A percentile compares a stretch with the other conserved stretches of the same genome.
phyloP scores from a whole-genome alignment of 2,329 filamentous ascomycete genomes.

The Pezicula radicicola region DNA sequence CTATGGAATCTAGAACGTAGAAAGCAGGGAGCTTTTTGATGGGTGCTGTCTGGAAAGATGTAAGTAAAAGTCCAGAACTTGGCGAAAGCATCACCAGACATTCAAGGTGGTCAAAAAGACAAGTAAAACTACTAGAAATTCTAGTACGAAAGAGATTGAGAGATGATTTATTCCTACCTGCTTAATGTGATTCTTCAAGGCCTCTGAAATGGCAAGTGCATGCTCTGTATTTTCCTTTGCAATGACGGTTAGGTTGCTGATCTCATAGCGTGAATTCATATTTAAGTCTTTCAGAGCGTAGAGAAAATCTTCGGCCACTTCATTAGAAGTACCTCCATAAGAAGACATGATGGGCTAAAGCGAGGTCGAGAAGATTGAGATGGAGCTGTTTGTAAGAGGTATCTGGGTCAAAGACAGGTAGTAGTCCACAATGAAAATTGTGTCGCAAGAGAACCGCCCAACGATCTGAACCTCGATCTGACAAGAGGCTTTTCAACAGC shows the following conservation, averaged over 20 bases:
- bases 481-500: conserved; percentile 26
- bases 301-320: conserved; percentile 93
- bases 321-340: conserved; percentile 59
- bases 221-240: conserved; percentile 97
- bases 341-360: conserved; percentile 57
- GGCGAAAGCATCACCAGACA: not conserved
- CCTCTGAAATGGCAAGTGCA: conserved; percentile 87
- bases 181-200: conserved; percentile 89
- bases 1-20: conserved; percentile 96
- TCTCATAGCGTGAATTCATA: conserved; percentile 89
- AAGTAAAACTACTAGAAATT: conserved; percentile 11
- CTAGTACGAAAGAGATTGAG: conserved; percentile 21
- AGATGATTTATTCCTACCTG: conserved; percentile 62
- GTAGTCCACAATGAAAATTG: conserved; percentile 19
- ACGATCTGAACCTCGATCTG: conserved; percentile 16
- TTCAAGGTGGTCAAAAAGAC: not conserved
- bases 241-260: conserved; percentile 95
- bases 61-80: conserved; percentile 20
- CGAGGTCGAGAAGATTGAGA: conserved; percentile 17
- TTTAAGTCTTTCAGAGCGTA: conserved; percentile 89
- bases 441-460: conserved; percentile 21
- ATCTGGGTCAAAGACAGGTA: conserved; percentile 12
- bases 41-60: conserved; percentile 66
- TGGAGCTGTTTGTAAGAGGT: conserved; percentile 15
- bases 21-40: conserved; percentile 90